Evolutionary conservation across 2,329 filamentous ascomycete species (phyloP), one percentile per base, ranked within the genome.

Genomic region (Penicillium sclerotigenum): DNA sequence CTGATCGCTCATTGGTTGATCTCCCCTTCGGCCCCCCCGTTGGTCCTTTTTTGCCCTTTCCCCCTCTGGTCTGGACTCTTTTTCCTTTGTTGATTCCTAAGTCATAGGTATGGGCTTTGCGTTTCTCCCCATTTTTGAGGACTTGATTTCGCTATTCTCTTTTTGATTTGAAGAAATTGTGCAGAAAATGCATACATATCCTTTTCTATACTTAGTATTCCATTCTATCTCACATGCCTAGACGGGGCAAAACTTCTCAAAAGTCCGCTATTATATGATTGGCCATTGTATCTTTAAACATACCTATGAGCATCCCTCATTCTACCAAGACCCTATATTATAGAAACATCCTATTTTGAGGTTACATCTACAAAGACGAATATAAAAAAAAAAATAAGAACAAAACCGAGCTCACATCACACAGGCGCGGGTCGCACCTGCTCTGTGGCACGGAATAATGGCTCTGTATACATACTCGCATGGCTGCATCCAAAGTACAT

Each of bases 51-150:
- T 43, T 45, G 37, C 48, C 48, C 37, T 45, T 48, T 50, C 31
- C 52, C 52, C 52, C 46, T 54, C 52, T 24, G 52, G 45, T 49
- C 45, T 54, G 45, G 52, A 34, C 45, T 54, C 16, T 42, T 16
- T 38, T 48, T 26, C 33, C 45, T 42, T 54, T 54, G 43, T 42
- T 40, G 34, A 40, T 38, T 42, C 1, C 22, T n/a, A n/a, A n/a
- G n/a, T n/a, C n/a, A n/a, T n/a, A n/a, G n/a, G n/a, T n/a, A n/a
- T n/a, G n/a, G n/a, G n/a, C n/a, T n/a, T 16, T 16, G 3, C 13
- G 1, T n/a, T 14, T 14, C 41, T 26, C 22, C 20, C n/a, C 11
- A 13, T 29, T 34, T 34, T 34, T n/a, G 16, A 16, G 31, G 14
- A 1, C 5, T 36, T 36, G 3, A n/a, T 45, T 28, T 22, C 14